Conservation (phyloP, 208 protist genomes). For the Crithidia fasciculata region DNA sequence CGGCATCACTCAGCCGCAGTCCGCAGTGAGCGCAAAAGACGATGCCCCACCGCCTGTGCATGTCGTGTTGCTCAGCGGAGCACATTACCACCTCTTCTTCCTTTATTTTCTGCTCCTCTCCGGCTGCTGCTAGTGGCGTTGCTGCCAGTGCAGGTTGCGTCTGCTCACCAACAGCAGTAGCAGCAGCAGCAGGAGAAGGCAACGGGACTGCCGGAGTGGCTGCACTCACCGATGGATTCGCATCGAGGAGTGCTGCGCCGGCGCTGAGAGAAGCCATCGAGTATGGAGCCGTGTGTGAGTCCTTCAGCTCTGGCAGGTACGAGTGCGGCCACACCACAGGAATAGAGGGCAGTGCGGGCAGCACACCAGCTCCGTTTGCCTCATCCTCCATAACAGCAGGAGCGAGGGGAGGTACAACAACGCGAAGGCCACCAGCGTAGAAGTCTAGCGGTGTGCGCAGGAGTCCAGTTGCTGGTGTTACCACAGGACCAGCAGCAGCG, state of each 20-base stretch:
- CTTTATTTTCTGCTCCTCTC: no score
- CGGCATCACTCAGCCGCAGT: neutral
- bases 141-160: neutral
- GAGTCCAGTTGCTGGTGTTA: neutral
- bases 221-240: no score
- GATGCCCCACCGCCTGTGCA: slow-evolving; percentile 24
- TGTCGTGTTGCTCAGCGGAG: slow-evolving; percentile 4
- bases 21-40: slow-evolving; percentile 31
- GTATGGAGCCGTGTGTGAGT: neutral
- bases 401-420: slow-evolving; percentile 6
- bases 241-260: no score
- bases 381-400: no score
- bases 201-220: no score
- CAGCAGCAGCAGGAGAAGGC: neutral
- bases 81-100: neutral
- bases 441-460: neutral
- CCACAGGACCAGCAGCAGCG: no score
- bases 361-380: neutral
- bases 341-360: slow-evolving; percentile 6
- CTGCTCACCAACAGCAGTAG: neutral
- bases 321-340: slow-evolving; percentile 14
- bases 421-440: slow-evolving; percentile 1
- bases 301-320: neutral
- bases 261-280: no score
- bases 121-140: neutral